phyloP scores from a whole-genome alignment of 352 stramenopile species.

The Phytophthora hybrid region DNA sequence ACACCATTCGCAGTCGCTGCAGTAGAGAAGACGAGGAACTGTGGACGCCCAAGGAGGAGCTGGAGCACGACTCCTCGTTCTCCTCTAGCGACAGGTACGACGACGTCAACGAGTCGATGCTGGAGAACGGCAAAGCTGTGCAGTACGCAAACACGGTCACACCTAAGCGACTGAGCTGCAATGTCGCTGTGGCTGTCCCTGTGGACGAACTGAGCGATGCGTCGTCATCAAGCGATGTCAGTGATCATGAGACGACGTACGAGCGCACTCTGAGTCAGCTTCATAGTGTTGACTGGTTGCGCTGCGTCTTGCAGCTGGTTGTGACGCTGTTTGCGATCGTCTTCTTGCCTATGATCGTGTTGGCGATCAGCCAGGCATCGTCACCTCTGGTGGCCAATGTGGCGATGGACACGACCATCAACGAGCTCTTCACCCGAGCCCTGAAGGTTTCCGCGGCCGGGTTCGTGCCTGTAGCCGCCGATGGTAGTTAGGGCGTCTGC shows the following conservation, averaged over 20 bases:
- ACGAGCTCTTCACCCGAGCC: slow-evolving; percentile 42
- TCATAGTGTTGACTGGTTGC: slow-evolving; percentile 23
- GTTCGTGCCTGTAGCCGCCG: slow-evolving; percentile 33
- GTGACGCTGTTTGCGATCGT: slow-evolving; percentile 26
- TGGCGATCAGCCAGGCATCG: slow-evolving; percentile 28
- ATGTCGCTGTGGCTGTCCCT: not conserved
- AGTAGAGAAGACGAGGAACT: slow-evolving; percentile 14
- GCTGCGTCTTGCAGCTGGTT: slow-evolving; percentile 11
- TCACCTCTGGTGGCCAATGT: slow-evolving; percentile 38
- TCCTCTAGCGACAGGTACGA: slow-evolving; percentile 28
- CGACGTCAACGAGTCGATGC: slow-evolving; percentile 22
- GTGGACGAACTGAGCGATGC: not conserved
- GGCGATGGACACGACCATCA: slow-evolving; percentile 54
- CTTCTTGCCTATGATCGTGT: slow-evolving; percentile 20
- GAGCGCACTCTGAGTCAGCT: slow-evolving; percentile 6
- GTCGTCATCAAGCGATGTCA: not conserved
- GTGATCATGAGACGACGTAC: not conserved
- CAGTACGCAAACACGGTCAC: slow-evolving; percentile 21
- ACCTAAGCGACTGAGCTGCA: slow-evolving; percentile 25
- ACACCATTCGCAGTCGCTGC: not conserved
- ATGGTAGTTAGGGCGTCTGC: slow-evolving; percentile 15
- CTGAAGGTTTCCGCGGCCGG: slow-evolving; percentile 27
- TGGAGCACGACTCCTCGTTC: slow-evolving; percentile 9
- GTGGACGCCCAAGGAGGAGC: slow-evolving; percentile 31
- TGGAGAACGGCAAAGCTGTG: slow-evolving; percentile 24